Percentiles rank a stretch among this genome's conserved stretches.
Evolutionary conservation across 2,329 filamentous ascomycete genomes (phyloP).

Genomic region (Ascochyta koolunga): DNA sequence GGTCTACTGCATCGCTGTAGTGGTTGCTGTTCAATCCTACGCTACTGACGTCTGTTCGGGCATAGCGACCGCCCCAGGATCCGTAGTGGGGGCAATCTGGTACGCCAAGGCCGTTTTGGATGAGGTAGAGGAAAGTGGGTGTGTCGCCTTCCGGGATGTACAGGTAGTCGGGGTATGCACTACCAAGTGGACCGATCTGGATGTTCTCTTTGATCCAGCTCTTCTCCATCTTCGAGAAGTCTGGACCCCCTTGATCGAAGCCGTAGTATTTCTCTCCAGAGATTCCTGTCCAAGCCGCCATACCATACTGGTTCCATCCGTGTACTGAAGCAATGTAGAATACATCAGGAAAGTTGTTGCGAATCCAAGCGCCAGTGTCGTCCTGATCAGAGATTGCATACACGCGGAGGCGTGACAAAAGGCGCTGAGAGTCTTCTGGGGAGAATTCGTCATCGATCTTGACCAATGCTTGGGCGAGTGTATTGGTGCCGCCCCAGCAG

Average conservation of each 20-base stretch:
- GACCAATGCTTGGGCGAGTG: slow-evolving; percentile 57
- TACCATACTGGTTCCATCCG: slow-evolving; percentile 61
- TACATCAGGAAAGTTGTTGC: slow-evolving; percentile 59
- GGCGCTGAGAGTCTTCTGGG: slow-evolving; percentile 42
- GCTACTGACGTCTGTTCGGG: slow-evolving; percentile 40
- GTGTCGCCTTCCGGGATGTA: slow-evolving; percentile 63
- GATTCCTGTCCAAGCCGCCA: slow-evolving; percentile 64
- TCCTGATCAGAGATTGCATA: slow-evolving; percentile 65
- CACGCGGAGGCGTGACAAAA: slow-evolving; percentile 42
- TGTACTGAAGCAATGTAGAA: slow-evolving; percentile 64
- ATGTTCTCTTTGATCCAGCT: slow-evolving; percentile 62
- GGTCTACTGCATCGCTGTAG: slow-evolving; percentile 48
- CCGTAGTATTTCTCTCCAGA: slow-evolving; percentile 56
- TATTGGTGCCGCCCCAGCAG: slow-evolving; percentile 61
- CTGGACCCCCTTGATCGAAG: slow-evolving; percentile 57
- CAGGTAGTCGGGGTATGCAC: slow-evolving; percentile 52
- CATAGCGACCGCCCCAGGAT: slow-evolving; percentile 59
- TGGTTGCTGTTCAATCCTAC: slow-evolving; percentile 45
- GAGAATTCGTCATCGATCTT: slow-evolving; percentile 44
- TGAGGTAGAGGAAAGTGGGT: slow-evolving; percentile 57
- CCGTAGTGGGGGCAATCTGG: slow-evolving; percentile 57
- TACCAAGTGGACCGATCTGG: slow-evolving; percentile 57
- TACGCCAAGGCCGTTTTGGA: slow-evolving; percentile 56
- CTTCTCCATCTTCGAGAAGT: slow-evolving; percentile 56
- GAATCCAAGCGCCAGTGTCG: slow-evolving; percentile 63